Evolutionary conservation across 2,329 filamentous ascomycete genomes (phyloP).

Genomic region (Ophiocordyceps camponoti-leonardi): DNA sequence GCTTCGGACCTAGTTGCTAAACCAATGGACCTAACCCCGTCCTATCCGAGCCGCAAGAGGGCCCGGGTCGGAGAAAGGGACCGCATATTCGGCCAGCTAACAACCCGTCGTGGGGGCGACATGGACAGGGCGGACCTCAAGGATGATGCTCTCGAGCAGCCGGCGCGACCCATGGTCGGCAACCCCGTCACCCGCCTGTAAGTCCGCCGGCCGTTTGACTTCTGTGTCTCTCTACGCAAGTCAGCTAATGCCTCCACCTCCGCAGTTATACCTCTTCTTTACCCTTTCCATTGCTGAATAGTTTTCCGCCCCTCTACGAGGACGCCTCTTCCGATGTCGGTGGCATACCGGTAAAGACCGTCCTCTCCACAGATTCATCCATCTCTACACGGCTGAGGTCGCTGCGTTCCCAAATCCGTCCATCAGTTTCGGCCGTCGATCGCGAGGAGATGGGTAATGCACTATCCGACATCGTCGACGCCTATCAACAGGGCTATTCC

Average conservation of each 20-base stretch:
- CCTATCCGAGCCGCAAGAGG: slow-evolving; percentile 9
- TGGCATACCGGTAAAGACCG: slow-evolving; percentile 27
- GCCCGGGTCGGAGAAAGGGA: slow-evolving; percentile 2
- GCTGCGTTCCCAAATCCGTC: no score
- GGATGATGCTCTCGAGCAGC: slow-evolving; percentile 2
- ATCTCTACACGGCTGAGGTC: slow-evolving; percentile 56
- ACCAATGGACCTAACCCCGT: slow-evolving; percentile 14
- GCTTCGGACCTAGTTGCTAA: slow-evolving; percentile 12
- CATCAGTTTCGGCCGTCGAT: no score
- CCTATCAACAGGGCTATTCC: slow-evolving; percentile 77
- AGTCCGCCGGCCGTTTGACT: neutral
- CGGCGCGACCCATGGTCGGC: slow-evolving; percentile 9
- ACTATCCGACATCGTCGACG: slow-evolving; percentile 67
- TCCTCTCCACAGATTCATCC: slow-evolving; percentile 57
- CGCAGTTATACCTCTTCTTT: slow-evolving; percentile 3
- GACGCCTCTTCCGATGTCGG: slow-evolving; percentile 15
- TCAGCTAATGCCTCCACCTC: neutral
- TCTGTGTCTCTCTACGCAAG: neutral
- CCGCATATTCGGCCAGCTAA: slow-evolving; percentile 13
- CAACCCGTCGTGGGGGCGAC: slow-evolving; percentile 8
- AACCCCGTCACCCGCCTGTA: slow-evolving; percentile 12
- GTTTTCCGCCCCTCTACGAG: slow-evolving; percentile 62
- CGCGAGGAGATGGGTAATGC: no score
- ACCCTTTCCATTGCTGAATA: slow-evolving; percentile 51
- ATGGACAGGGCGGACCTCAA: neutral